Conservation (phyloP, 371 early-diverging fungal genomes). For the Blakeslea trispora region DNA sequence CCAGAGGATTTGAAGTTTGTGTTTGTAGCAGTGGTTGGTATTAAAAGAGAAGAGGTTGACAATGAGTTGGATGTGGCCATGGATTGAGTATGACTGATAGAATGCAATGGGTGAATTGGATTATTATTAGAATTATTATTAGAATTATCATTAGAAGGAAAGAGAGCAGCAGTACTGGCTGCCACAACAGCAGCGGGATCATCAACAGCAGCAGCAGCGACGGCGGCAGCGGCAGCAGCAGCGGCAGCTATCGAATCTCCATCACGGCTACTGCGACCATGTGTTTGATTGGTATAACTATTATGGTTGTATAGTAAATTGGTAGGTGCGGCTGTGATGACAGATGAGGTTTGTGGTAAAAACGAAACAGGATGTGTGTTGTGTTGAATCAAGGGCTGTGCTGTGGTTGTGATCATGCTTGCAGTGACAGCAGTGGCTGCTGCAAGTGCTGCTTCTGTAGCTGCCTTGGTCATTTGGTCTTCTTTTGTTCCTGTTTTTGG, state of each 20-base stretch:
- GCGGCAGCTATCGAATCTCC: no score
- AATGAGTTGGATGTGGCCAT: no score
- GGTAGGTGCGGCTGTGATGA: not conserved
- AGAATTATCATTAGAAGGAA: no score
- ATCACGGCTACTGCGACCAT: no score
- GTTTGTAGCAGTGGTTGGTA: not conserved
- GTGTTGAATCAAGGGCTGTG: constrained; percentile 20
- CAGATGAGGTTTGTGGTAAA: constrained; percentile 15
- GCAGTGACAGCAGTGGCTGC: constrained; percentile 9
- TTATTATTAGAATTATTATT: no score
- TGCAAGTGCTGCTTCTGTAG: constrained; percentile 12
- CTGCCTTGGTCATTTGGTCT: constrained; percentile 14
- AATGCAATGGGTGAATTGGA: no score
- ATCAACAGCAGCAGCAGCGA: no score
- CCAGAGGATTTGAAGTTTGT: constrained; percentile 4
- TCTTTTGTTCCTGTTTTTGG: not conserved
- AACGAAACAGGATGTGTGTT: constrained; percentile 3
- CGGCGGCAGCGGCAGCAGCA: no score
- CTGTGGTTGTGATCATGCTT: constrained; percentile 17
- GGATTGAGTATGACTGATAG: no score
- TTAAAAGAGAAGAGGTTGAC: no score
- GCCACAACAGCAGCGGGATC: no score
- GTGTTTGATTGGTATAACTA: not conserved
- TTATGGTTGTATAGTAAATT: constrained; percentile 5
- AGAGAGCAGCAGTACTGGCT: no score